Evolutionary conservation across 2,329 filamentous ascomycete species (phyloP).

Genomic region (Achaetomium macrosporum): DNA sequence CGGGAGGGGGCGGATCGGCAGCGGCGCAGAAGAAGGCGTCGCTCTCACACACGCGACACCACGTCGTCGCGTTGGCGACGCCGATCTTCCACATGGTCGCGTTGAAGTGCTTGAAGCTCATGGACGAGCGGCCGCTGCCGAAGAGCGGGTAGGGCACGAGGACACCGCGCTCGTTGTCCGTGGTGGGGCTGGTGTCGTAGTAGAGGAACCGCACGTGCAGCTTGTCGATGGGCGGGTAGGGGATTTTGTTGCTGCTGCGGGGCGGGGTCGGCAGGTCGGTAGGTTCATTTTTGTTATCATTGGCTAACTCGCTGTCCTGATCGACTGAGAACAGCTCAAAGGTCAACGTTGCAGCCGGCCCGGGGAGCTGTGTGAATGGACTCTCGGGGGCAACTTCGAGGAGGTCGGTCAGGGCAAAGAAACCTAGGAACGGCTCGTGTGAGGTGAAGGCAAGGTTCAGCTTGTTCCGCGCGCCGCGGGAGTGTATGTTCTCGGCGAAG

Average conservation of each 20-base stretch:
- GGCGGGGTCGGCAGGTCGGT: background rate
- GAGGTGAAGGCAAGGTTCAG: slow-evolving; percentile 50
- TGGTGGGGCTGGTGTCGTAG: slow-evolving; percentile 40
- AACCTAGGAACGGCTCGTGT: slow-evolving; percentile 49
- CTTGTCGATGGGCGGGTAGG: slow-evolving; percentile 31
- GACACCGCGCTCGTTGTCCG: slow-evolving; percentile 20
- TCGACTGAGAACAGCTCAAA: slow-evolving; percentile 59
- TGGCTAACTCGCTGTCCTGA: background rate
- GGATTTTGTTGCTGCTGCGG: background rate
- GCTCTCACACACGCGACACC: slow-evolving; percentile 41
- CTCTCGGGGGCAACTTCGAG: slow-evolving; percentile 47
- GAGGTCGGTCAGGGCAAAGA: slow-evolving; percentile 46
- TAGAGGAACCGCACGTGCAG: slow-evolving; percentile 53
- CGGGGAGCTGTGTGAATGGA: slow-evolving; percentile 45
- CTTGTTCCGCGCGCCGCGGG: slow-evolving; percentile 37
- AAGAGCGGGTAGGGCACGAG: slow-evolving; percentile 40
- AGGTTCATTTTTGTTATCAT: background rate
- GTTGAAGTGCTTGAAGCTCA: slow-evolving; percentile 37
- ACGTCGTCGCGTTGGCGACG: slow-evolving; percentile 30
- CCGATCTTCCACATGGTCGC: slow-evolving; percentile 33
- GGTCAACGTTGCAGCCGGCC: slow-evolving; percentile 67
- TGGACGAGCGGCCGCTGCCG: slow-evolving; percentile 28
- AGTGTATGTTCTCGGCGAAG: slow-evolving; percentile 38
- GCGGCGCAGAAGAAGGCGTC: slow-evolving; percentile 35
- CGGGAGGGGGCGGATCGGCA: background rate